Conservation (phyloP, 108 stramenopile species). For the Bacterosira constricta region DNA sequence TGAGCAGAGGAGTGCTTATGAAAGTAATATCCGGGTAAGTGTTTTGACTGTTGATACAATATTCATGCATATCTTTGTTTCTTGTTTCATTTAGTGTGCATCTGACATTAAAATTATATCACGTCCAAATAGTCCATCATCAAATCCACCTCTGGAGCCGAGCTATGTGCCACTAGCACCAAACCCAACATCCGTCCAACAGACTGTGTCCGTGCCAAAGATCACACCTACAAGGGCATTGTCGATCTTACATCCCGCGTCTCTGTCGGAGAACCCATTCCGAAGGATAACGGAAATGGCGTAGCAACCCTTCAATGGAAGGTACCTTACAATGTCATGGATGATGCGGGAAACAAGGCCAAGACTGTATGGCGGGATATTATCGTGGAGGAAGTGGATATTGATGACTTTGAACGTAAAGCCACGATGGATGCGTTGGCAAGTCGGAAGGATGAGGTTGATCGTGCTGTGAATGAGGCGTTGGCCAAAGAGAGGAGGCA, state of each 20-base stretch:
- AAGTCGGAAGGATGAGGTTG: slow-evolving; percentile 39
- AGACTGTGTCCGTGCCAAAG: slow-evolving; percentile 77
- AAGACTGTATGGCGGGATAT: slow-evolving; percentile 79
- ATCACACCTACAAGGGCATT: slow-evolving; percentile 72
- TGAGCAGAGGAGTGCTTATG: slow-evolving; percentile 64
- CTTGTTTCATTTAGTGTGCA: not conserved
- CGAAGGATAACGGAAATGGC: slow-evolving; percentile 42
- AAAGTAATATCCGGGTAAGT: slow-evolving; percentile 68
- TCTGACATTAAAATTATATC: not conserved
- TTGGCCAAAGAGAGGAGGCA: slow-evolving; percentile 54
- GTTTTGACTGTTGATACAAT: not conserved
- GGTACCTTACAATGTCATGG: slow-evolving; percentile 88
- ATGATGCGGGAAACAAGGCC: slow-evolving; percentile 85
- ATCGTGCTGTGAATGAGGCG: slow-evolving; percentile 55
- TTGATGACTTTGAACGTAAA: slow-evolving; percentile 63
- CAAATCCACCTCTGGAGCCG: slow-evolving; percentile 69
- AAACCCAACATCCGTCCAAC: slow-evolving; percentile 56
- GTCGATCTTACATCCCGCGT: slow-evolving; percentile 75
- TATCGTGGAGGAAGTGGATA: slow-evolving; percentile 79
- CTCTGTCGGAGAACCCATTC: slow-evolving; percentile 72
- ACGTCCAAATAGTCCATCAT: slow-evolving; percentile 56
- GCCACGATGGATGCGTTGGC: slow-evolving; percentile 46
- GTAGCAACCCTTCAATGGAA: slow-evolving; percentile 60
- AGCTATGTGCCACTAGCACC: slow-evolving; percentile 77
- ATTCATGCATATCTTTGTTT: not conserved